A percentile compares a stretch with the other conserved stretches of the same genome.
phyloP scores from a whole-genome alignment of 2,329 filamentous ascomycete species.

The Thyridium curvatum region DNA sequence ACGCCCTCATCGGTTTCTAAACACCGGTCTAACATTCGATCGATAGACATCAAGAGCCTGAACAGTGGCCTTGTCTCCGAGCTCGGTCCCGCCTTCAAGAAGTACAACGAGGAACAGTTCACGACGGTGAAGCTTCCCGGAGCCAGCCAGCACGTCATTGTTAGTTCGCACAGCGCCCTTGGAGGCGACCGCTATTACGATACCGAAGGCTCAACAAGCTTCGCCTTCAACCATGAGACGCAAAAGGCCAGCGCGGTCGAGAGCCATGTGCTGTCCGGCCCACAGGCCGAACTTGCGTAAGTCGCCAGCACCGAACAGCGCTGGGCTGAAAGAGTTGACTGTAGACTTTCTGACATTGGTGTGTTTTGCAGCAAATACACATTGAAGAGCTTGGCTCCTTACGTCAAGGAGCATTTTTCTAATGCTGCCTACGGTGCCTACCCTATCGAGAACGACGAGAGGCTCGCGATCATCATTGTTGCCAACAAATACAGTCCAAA shows the following conservation, averaged over 20 bases:
- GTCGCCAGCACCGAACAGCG: constrained; percentile 17
- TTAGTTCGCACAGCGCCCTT: constrained; percentile 81
- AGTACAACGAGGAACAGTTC: constrained; percentile 96
- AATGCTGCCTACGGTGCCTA: constrained; percentile 77
- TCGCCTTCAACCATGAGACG: constrained; percentile 77
- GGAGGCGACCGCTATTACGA: constrained; percentile 85
- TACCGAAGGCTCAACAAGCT: constrained; percentile 79
- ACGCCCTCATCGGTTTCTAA: constrained; percentile 1
- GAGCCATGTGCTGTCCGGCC: constrained; percentile 70
- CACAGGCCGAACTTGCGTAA: constrained; percentile 75
- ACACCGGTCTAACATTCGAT: constrained; percentile 1
- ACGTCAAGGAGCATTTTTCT: constrained; percentile 85
- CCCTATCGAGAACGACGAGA: constrained; percentile 68
- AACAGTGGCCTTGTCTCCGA: constrained; percentile 62
- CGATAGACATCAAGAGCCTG: constrained; percentile 79
- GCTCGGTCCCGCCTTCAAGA: constrained; percentile 78
- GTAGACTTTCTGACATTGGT: not conserved
- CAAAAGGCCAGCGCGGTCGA: constrained; percentile 79
- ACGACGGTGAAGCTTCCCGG: constrained; percentile 83
- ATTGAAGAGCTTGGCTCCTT: constrained; percentile 66
- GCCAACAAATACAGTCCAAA: constrained; percentile 97
- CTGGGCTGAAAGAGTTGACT: not conserved
- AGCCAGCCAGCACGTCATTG: constrained; percentile 72
- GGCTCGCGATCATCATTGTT: constrained; percentile 76
- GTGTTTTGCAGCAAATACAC: constrained; percentile 65